Conservation (phyloP, 2,329 filamentous ascomycete species). For the Trichoderma lentiforme region DNA sequence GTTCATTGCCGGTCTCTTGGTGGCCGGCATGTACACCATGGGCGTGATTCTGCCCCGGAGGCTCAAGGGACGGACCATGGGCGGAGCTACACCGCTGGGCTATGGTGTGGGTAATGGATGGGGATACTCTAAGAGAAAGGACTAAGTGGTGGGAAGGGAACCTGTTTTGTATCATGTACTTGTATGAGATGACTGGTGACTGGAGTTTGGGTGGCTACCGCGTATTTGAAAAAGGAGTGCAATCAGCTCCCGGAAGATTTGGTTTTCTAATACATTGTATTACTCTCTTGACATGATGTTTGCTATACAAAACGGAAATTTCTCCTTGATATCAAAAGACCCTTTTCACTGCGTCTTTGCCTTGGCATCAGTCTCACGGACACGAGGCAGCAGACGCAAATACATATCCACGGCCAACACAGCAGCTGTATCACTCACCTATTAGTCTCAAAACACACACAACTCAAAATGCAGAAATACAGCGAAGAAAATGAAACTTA, state of each 20-base stretch:
- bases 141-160: neutral
- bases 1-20: slow-evolving; percentile 53
- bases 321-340: neutral
- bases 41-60: slow-evolving; percentile 56
- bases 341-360: slow-evolving; percentile 37
- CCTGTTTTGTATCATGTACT: neutral
- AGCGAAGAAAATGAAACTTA: slow-evolving; percentile 36
- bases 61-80: slow-evolving; percentile 48
- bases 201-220: slow-evolving; percentile 16
- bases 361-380: slow-evolving; percentile 31
- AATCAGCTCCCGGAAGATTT: neutral
- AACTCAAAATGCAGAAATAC: neutral
- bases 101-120: slow-evolving; percentile 59
- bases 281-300: neutral
- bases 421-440: slow-evolving; percentile 35
- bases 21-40: slow-evolving; percentile 58
- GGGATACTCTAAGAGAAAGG: slow-evolving; percentile 56
- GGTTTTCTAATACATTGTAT: neutral
- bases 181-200: neutral
- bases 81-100: slow-evolving; percentile 56
- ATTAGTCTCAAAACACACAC: neutral
- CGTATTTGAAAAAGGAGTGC: neutral
- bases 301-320: neutral
- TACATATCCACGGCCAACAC: slow-evolving; percentile 56
- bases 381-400: slow-evolving; percentile 44